Conservation (phyloP, 371 early-diverging fungal genomes). For the Apophysomyces ossiformis region DNA sequence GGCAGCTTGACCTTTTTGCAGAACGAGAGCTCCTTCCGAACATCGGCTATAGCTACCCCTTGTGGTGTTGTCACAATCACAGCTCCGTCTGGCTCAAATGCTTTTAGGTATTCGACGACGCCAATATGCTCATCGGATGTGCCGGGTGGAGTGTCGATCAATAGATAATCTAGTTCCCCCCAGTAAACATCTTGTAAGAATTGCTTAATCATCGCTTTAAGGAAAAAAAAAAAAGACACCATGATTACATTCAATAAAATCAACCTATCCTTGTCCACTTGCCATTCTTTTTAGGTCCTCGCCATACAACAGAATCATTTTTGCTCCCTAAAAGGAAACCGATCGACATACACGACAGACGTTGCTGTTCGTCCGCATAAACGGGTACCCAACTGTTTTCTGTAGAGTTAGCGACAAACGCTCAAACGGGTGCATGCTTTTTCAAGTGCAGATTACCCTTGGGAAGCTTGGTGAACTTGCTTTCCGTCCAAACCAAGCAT, state of each 20-base stretch:
- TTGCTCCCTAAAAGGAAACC: slow-evolving; percentile 83
- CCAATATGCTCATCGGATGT: slow-evolving; percentile 94
- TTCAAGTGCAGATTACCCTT: slow-evolving; percentile 46
- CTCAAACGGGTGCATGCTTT: too few relatives aligned
- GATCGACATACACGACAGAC: slow-evolving; percentile 81
- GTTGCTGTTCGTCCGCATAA: slow-evolving; percentile 77
- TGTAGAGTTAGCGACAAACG: neutral
- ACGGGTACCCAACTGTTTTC: slow-evolving; percentile 86
- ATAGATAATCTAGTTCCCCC: slow-evolving; percentile 86
- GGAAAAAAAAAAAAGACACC: slow-evolving; percentile 1
- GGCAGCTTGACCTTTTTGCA: slow-evolving; percentile 80
- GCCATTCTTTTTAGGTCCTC: slow-evolving; percentile 93
- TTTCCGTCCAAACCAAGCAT: slow-evolving; percentile 83
- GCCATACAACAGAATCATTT: slow-evolving; percentile 94
- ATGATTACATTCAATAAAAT: slow-evolving; percentile 9
- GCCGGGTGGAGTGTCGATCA: slow-evolving; percentile 97
- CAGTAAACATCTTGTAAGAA: slow-evolving; percentile 90
- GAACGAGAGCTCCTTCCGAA: slow-evolving; percentile 86
- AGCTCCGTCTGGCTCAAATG: slow-evolving; percentile 79
- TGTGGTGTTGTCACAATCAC: slow-evolving; percentile 95
- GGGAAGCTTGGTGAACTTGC: slow-evolving; percentile 76
- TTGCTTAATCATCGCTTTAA: slow-evolving; percentile 85
- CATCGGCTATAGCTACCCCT: slow-evolving; percentile 85
- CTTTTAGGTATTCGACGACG: slow-evolving; percentile 77
- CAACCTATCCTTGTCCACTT: slow-evolving; percentile 14